Evolutionary conservation across 2,329 filamentous ascomycete genomes (phyloP), one percentile per base, ranked within the genome.

Genomic region (Phialemonium atrogriseum): DNA sequence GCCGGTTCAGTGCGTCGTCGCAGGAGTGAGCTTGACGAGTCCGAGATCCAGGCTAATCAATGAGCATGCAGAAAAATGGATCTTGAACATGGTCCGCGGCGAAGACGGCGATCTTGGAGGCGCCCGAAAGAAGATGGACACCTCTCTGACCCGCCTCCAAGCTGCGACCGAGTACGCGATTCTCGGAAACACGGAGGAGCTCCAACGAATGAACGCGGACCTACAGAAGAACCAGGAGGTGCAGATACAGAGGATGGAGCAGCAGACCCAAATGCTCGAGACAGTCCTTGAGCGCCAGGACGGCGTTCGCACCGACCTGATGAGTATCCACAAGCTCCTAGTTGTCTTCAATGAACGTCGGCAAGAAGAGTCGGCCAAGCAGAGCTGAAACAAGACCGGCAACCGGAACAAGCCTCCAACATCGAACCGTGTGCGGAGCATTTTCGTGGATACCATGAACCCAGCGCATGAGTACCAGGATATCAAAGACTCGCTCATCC

Each of bases 121-220:
- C 9, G 54, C 53, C 7, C 42, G 52, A 3, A 45, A 45, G 10
- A 39, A 36, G 2, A 48, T 58, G 48, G 45, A 54, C 23, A 40
- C 40, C 13, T 40, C 39, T 2, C 33, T 58, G 1, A 27, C 41
- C 0, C 41, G 43, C n/a, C 45, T 58, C 0, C 49, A 54, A 22
- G 43, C 48, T 8, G 51, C 55, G 0, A 55, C 53, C 0, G 48
- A 55, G 23, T 50, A 54, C 22, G 51, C 53, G 4, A 57, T 54
- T 14, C 40, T 55, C 0, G 50, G 46, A 0, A 53, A 56, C 27
- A 56, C 49, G 0, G 50, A 56, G 25, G 53, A 55, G 24, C 35
- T 44, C 4, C 42, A 47, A 15, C 46, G 38, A 4, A 51, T 54
- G 49, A 43, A 35, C 4, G 23, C 18, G 0, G 46, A 55, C 16